Evolutionary conservation across 306 rosid species (phyloP).

Genomic region (Castanea crenata): DNA sequence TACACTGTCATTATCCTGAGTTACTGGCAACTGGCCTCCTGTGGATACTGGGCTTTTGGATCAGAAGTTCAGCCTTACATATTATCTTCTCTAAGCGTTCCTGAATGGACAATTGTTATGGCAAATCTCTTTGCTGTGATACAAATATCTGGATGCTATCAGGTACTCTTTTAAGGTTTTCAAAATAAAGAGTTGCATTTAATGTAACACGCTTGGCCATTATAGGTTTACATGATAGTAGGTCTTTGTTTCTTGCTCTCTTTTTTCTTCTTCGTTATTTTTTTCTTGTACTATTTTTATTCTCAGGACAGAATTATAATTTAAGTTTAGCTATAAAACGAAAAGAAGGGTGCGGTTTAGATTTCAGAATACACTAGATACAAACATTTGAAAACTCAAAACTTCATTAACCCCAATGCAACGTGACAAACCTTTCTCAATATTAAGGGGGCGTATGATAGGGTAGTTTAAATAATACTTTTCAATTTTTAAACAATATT

Average conservation of each 20-base stretch:
- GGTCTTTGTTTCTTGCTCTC: not conserved
- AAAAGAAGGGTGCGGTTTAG: too few species aligned
- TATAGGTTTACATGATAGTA: not conserved
- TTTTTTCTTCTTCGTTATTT: not conserved
- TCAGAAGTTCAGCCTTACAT: slow-evolving; percentile 70
- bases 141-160: slow-evolving; percentile 80
- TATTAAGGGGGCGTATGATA: too few species aligned
- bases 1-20: slow-evolving; percentile 54
- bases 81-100: slow-evolving; percentile 51
- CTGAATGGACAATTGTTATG: slow-evolving; percentile 73
- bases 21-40: slow-evolving; percentile 65
- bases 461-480: too few species aligned
- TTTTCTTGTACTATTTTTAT: too few species aligned
- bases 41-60: slow-evolving; percentile 79
- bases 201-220: not conserved
- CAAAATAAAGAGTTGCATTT: not conserved
- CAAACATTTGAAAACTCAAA: too few species aligned
- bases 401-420: too few species aligned
- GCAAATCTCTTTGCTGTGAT: slow-evolving; percentile 74
- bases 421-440: too few species aligned
- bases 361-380: too few species aligned
- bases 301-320: not conserved
- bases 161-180: slow-evolving; percentile 30
- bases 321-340: too few species aligned
- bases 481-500: too few species aligned